phyloP scores from a whole-genome alignment of 768 basidiomycete species.

The Russula ochroleuca region DNA sequence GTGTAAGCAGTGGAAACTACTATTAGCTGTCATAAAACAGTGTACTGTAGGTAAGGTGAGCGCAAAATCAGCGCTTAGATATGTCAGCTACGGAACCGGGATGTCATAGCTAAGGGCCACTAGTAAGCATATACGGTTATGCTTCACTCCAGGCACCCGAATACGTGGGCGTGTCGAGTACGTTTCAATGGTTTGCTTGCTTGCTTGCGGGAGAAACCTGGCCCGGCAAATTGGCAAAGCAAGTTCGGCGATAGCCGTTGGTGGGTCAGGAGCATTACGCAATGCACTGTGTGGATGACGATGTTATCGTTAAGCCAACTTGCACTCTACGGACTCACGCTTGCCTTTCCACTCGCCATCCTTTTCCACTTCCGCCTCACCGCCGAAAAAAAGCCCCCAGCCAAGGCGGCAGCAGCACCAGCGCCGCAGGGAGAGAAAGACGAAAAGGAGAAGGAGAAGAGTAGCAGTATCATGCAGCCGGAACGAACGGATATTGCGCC shows the following conservation, averaged over 20 bases:
- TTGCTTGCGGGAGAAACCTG: no score
- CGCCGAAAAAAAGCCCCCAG: slow-evolving; percentile 13
- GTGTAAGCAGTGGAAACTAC: background rate
- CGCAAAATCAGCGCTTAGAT: background rate
- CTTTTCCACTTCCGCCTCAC: slow-evolving; percentile 27
- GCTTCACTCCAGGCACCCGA: background rate
- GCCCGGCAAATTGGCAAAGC: no score
- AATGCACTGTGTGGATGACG: background rate
- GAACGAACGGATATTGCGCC: slow-evolving; percentile 55
- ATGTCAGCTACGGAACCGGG: background rate
- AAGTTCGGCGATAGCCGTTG: slow-evolving; percentile 4
- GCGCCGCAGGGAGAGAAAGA: slow-evolving; percentile 12
- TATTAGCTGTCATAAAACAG: no score
- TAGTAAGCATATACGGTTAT: background rate
- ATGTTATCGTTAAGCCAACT: slow-evolving; percentile 6
- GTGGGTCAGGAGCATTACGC: background rate
- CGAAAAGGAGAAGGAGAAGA: slow-evolving; percentile 21
- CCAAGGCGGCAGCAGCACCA: slow-evolving; percentile 16
- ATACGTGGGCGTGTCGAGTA: background rate
- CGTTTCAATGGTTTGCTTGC: no score
- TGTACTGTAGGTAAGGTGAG: no score
- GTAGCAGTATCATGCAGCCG: slow-evolving; percentile 69
- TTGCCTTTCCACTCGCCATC: slow-evolving; percentile 35
- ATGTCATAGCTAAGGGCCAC: background rate
- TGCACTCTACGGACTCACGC: slow-evolving; percentile 29